These are phyloP conservation scores for Teunomyces atbi DNA, from an alignment of 805 yeast genomes.

Conservation along the genomic window DNA sequence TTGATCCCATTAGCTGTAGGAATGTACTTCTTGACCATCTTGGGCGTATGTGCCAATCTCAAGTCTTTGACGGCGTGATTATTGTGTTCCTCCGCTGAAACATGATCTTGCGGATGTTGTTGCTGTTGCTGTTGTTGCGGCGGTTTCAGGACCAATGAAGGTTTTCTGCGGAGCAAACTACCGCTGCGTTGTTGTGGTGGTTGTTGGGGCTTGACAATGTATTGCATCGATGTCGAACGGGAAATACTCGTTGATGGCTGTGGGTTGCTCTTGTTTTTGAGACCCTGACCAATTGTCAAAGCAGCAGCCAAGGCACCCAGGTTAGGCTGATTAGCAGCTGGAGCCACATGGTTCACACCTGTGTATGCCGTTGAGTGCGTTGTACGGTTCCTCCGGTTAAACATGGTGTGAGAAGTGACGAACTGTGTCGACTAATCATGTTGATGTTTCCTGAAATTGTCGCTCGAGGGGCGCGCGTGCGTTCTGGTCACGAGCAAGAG, in stretches of 20 bases:
- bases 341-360: constrained; percentile 39
- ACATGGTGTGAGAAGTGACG: constrained; percentile 14
- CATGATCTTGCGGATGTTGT: background rate
- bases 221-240: constrained; percentile 14
- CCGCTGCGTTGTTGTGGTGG: background rate
- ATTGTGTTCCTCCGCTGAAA: constrained; percentile 10
- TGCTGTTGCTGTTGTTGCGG: background rate
- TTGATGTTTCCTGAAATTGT: constrained; percentile 5
- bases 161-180: constrained; percentile 2
- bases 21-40: constrained; percentile 63
- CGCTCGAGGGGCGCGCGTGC: constrained; percentile 1
- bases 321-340: constrained; percentile 33
- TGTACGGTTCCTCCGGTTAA: constrained; percentile 28
- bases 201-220: constrained; percentile 11
- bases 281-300: constrained; percentile 37
- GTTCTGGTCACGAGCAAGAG: background rate
- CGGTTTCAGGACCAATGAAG: background rate
- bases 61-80: constrained; percentile 39
- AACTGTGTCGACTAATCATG: background rate
- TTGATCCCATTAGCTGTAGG: constrained; percentile 74
- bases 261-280: constrained; percentile 17
- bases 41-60: constrained; percentile 26
- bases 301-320: constrained; percentile 46
- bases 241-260: constrained; percentile 3
- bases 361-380: constrained; percentile 36